These are phyloP conservation scores for Debaryomyces fabryi DNA, from an alignment of 1,139 yeast species.

Conservation along the genomic window DNA sequence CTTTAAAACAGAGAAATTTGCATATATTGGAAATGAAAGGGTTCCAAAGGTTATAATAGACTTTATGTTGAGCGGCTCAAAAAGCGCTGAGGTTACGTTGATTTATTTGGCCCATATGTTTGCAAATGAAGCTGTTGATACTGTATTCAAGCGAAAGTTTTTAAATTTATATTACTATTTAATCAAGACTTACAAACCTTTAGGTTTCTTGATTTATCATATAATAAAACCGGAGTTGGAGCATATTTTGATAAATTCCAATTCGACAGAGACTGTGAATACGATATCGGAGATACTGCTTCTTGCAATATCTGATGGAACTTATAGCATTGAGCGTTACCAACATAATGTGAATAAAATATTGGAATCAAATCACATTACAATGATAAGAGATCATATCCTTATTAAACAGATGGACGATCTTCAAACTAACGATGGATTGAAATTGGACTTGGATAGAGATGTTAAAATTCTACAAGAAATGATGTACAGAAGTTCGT, in stretches of 20 bases:
- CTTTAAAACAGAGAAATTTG: slow-evolving; percentile 28
- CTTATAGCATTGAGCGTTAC: slow-evolving; percentile 24
- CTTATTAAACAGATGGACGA: slow-evolving; percentile 10
- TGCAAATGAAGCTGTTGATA: slow-evolving; percentile 46
- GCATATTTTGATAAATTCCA: slow-evolving; percentile 33
- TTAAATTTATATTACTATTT: slow-evolving; percentile 51
- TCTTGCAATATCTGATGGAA: slow-evolving; percentile 23
- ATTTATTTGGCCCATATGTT: slow-evolving; percentile 58
- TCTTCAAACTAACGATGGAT: slow-evolving; percentile 17
- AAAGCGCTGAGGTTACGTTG: slow-evolving; percentile 48
- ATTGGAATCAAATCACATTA: slow-evolving; percentile 17
- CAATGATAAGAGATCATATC: slow-evolving; percentile 20
- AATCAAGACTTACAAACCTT: slow-evolving; percentile 34
- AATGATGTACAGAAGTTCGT: slow-evolving; percentile 45
- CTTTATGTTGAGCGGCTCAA: slow-evolving; percentile 45
- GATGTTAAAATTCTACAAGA: slow-evolving; percentile 32
- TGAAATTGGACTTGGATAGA: slow-evolving; percentile 18
- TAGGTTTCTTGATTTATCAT: slow-evolving; percentile 51
- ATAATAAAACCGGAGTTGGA: slow-evolving; percentile 45
- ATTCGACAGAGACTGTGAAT: slow-evolving; percentile 31
- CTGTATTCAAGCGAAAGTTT: slow-evolving; percentile 53
- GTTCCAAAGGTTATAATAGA: slow-evolving; percentile 55
- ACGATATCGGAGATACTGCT: slow-evolving; percentile 32
- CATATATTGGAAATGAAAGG: slow-evolving; percentile 32
- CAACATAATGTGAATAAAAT: slow-evolving; percentile 18